phyloP scores from a whole-genome alignment of 1,284 basidiomycete species.

The Porogramme epimiltina region DNA sequence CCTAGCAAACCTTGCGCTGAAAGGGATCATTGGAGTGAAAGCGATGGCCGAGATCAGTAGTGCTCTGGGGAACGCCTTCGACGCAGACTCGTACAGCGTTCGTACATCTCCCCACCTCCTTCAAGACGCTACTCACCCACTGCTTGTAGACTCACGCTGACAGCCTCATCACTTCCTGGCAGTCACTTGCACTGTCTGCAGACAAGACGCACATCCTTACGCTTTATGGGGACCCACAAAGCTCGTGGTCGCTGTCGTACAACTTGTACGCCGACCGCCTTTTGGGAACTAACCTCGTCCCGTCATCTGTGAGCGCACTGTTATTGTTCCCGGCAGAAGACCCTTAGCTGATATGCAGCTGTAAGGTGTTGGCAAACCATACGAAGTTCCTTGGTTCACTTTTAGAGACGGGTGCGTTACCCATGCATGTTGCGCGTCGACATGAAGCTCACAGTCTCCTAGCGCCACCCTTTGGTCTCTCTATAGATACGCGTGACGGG shows the following conservation, averaged over 20 bases:
- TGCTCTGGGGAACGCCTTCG: constrained; percentile 46
- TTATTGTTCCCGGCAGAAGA: constrained; percentile 65
- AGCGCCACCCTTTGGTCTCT: constrained; percentile 11
- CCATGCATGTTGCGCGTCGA: constrained; percentile 54
- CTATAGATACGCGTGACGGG: constrained; percentile 17
- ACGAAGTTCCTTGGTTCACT: too few species aligned
- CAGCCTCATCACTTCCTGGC: constrained; percentile 24
- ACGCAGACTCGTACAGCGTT: constrained; percentile 52
- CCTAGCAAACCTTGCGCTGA: constrained; percentile 77
- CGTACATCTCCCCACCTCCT: constrained; percentile 13
- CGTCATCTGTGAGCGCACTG: constrained; percentile 34
- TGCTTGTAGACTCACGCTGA: constrained; percentile 16
- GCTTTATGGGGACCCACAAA: constrained; percentile 45
- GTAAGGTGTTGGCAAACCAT: constrained; percentile 47
- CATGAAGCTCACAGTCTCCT: constrained; percentile 29
- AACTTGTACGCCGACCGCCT: constrained; percentile 68
- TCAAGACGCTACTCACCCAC: not conserved
- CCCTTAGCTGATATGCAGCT: too few species aligned
- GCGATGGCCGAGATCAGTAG: constrained; percentile 62
- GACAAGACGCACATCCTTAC: constrained; percentile 35
- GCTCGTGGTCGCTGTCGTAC: constrained; percentile 63
- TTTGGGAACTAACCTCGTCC: constrained; percentile 33
- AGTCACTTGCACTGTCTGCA: constrained; percentile 37
- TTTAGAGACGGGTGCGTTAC: constrained; percentile 17
- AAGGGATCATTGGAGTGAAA: constrained; percentile 68